phyloP scores from a whole-genome alignment of 352 stramenopile genomes.

The Phytophthora idaei region DNA sequence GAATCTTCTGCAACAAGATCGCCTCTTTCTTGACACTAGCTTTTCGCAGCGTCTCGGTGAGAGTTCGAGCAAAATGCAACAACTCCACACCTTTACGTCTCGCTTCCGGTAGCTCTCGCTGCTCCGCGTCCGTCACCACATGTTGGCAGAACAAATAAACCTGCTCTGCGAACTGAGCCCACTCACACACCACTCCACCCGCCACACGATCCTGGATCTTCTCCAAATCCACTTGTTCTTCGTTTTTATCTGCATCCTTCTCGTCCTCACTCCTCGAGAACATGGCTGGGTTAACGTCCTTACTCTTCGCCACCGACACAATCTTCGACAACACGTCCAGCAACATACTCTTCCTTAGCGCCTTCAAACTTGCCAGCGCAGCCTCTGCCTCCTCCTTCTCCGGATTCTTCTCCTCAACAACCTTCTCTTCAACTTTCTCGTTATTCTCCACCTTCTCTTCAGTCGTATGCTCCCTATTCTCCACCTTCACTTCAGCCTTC shows the following conservation, averaged over 20 bases:
- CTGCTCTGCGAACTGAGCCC: conserved; percentile 71
- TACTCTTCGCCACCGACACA: conserved; percentile 76
- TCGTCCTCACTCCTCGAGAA: conserved; percentile 35
- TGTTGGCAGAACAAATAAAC: conserved; percentile 79
- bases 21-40: conserved; percentile 73
- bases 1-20: conserved; percentile 52
- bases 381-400: conserved; percentile 42
- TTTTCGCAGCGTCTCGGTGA: conserved; percentile 77
- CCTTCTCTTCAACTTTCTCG: conserved; percentile 7
- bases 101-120: conserved; percentile 52
- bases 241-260: background rate
- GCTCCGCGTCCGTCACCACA: conserved; percentile 67
- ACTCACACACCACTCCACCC: conserved; percentile 53
- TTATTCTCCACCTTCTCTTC: conserved; percentile 8
- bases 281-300: conserved; percentile 66
- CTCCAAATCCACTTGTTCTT: conserved; percentile 50
- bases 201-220: conserved; percentile 53
- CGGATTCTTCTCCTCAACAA: conserved; percentile 16
- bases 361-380: conserved; percentile 52
- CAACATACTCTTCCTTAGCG: conserved; percentile 70
- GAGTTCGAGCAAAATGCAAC: conserved; percentile 72
- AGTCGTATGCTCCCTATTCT: background rate
- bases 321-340: conserved; percentile 85
- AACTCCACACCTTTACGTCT: conserved; percentile 79
- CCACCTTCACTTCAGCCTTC: background rate